Evolutionary conservation across 805 yeast genomes (phyloP).

Genomic region (Cyberlindnera suaveolens): DNA sequence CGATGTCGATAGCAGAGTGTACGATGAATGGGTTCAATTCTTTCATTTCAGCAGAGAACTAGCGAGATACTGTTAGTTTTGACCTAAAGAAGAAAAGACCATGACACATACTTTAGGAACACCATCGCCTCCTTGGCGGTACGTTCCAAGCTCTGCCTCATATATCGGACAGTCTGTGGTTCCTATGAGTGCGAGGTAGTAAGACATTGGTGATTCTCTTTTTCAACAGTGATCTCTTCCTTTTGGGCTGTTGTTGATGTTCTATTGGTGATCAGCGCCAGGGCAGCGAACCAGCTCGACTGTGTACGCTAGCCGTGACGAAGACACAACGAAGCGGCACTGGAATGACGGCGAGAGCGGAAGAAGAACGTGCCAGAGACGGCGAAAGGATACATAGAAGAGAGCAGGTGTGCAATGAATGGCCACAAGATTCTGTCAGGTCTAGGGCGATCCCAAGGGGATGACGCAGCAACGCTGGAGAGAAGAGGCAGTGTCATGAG

Average conservation of each 20-base stretch:
- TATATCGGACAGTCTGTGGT: conserved; percentile 81
- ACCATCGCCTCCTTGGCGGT: conserved; percentile 63
- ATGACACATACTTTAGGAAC: conserved; percentile 14
- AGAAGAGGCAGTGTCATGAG: too few relatives aligned
- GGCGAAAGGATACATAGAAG: too few relatives aligned
- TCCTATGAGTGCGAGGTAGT: conserved; percentile 84
- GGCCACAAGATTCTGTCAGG: background rate
- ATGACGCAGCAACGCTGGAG: too few relatives aligned
- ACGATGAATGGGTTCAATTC: conserved; percentile 85
- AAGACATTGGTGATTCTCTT: conserved; percentile 45
- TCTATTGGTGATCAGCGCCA: too few relatives aligned
- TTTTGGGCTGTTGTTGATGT: too few relatives aligned
- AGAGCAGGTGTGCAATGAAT: too few relatives aligned
- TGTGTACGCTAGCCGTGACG: too few relatives aligned
- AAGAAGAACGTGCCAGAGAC: too few relatives aligned
- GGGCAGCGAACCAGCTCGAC: too few relatives aligned
- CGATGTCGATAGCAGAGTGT: conserved; percentile 84
- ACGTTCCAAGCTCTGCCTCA: conserved; percentile 79
- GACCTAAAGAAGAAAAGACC: background rate
- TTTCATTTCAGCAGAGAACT: conserved; percentile 60
- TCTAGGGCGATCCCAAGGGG: background rate
- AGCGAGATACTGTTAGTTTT: background rate
- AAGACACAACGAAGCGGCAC: too few relatives aligned
- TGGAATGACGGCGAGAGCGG: too few relatives aligned
- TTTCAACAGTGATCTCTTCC: background rate